Percentiles rank a stretch among this genome's conserved stretches.
These are phyloP conservation scores for Alternaria angustiovoidea DNA, from an alignment of 2,329 filamentous ascomycete species.

Conservation along the genomic window DNA sequence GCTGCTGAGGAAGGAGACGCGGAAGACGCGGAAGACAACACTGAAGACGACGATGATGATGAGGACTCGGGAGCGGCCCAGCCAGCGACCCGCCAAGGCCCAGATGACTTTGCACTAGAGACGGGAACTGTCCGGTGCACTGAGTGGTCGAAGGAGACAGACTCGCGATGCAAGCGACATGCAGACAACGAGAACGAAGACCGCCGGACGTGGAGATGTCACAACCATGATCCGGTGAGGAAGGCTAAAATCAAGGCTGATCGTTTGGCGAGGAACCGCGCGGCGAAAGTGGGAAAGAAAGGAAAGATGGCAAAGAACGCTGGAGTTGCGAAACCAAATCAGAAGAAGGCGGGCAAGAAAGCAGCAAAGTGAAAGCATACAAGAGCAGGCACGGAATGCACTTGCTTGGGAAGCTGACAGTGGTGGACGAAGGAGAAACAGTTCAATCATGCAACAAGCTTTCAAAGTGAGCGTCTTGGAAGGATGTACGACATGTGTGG, in stretches of 20 bases:
- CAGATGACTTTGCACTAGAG: neutral
- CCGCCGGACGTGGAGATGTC: neutral
- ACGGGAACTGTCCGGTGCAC: neutral
- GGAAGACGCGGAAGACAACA: neutral
- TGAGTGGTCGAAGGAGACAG: neutral
- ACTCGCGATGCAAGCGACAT: neutral
- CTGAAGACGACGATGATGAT: neutral
- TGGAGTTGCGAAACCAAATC: neutral
- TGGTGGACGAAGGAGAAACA: neutral
- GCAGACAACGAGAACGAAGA: neutral
- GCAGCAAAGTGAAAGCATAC: neutral
- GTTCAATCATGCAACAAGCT: neutral
- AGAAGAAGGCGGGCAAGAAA: neutral
- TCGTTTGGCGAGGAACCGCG: neutral
- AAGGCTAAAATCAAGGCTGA: neutral
- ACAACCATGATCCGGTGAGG: neutral
- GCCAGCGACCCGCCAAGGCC: neutral
- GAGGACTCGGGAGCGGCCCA: neutral
- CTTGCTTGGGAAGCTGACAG: neutral
- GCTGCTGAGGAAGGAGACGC: neutral
- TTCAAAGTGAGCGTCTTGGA: neutral
- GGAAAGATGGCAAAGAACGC: neutral
- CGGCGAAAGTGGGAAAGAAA: neutral
- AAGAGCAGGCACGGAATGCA: neutral
- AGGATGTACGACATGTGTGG: neutral